These are phyloP conservation scores for Hypericum perforatum DNA, from an alignment of 345 rosid genomes.

Conservation along the genomic window DNA sequence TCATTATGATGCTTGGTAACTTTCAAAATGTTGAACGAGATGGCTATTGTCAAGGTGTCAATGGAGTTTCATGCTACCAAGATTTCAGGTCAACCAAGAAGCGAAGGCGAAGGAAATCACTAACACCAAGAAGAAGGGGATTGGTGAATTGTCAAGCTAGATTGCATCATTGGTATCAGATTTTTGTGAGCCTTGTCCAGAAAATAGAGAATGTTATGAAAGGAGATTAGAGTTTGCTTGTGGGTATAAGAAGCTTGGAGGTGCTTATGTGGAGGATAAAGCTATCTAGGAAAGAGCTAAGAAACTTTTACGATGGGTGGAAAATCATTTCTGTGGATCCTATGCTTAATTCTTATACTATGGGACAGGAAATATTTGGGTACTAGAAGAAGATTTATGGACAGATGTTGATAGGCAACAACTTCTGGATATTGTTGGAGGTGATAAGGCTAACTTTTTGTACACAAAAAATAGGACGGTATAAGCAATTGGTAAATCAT, in stretches of 20 bases:
- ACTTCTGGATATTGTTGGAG: constrained; percentile 26
- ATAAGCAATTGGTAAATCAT: constrained; percentile 28
- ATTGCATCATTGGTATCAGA: constrained; percentile 37
- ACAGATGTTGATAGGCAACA: constrained; percentile 35
- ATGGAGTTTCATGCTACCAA: constrained; percentile 69
- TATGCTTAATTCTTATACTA: constrained; percentile 55
- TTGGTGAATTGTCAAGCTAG: constrained; percentile 29
- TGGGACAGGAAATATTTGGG: constrained; percentile 64
- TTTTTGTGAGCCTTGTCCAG: constrained; percentile 68
- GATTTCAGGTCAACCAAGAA: constrained; percentile 28
- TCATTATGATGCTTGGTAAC: no score
- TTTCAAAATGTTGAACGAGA: no score
- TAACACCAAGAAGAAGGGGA: constrained; percentile 17
- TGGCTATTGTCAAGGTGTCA: constrained; percentile 71
- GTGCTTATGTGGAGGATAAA: constrained; percentile 72
- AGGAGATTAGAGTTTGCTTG: constrained; percentile 55
- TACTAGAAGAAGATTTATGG: constrained; percentile 49
- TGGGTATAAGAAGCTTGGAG: constrained; percentile 51
- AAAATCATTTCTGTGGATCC: constrained; percentile 43
- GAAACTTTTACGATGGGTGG: constrained; percentile 50
- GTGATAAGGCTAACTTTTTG: constrained; percentile 26
- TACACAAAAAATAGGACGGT: constrained; percentile 42
- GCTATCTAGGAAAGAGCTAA: constrained; percentile 57
- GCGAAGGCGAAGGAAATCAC: constrained; percentile 11
- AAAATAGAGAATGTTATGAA: constrained; percentile 52